These are phyloP conservation scores for Pythium sp. DNA, from an alignment of 352 stramenopile genomes.

Conservation along the genomic window DNA sequence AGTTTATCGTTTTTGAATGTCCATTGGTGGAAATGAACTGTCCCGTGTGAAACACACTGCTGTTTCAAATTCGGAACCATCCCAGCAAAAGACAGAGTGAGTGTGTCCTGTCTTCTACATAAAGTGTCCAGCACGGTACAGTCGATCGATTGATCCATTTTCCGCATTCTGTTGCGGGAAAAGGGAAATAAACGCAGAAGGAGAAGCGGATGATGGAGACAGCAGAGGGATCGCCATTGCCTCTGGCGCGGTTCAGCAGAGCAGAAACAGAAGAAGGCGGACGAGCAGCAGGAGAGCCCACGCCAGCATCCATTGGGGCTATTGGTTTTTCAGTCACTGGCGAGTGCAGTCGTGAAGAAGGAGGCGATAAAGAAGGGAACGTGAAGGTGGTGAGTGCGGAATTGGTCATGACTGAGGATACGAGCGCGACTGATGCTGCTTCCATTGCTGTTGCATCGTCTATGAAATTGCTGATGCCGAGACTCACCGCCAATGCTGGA, in stretches of 20 bases:
- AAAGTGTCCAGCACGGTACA: conserved; percentile 1
- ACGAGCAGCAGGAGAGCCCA: not conserved
- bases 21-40: not conserved
- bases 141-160: not conserved
- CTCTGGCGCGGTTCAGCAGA: not conserved
- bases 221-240: not conserved
- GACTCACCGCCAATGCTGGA: too few relatives aligned
- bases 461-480: not conserved
- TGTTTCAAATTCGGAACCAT: not conserved
- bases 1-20: not conserved
- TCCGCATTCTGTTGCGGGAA: not conserved
- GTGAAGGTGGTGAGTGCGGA: not conserved
- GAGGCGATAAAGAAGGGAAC: not conserved
- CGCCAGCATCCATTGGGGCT: not conserved
- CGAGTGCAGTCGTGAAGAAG: not conserved
- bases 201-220: not conserved
- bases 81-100: not conserved
- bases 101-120: conserved; percentile 9
- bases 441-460: not conserved
- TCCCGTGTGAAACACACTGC: not conserved
- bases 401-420: not conserved
- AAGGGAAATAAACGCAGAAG: not conserved
- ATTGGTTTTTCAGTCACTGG: not conserved
- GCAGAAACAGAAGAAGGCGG: not conserved
- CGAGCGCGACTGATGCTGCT: not conserved